Base-by-base conservation (phyloP, 2,329 filamentous ascomycete genomes). In the Scedosporium apiospermum region DNA sequence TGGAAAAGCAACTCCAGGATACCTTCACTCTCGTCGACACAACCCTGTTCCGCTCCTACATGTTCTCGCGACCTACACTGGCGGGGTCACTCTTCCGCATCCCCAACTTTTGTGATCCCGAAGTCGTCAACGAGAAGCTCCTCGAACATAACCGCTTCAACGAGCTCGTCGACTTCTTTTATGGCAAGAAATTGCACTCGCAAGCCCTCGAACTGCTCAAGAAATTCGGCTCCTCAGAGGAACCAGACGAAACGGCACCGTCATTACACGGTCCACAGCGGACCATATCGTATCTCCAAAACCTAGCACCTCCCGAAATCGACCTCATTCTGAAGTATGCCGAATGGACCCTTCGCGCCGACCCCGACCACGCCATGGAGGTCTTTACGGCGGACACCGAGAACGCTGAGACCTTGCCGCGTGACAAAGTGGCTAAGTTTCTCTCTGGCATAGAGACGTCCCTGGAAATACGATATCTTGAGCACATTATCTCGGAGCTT, bases 81-180 rank as follows among this genome's bases (percentile, higher is more conserved):
- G 92, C 92, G 3, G 90, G 90, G 1, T 91, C 93, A 0, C 82
- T 99, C 0, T 98, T 99, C 77, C 91, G 95, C 26, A 91, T 98
- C 60, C 88, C 93, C 71, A 99, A 99, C 73, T 98, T 97, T 71
- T 98, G 95, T 73, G 93, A 99, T 69, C 93, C 95, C 0, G 88
- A 91, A 34, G 95, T 98, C 2, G 93, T 99, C 23, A 95, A 96
- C 71, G 90, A 96, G 73, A 92, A 92, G 69, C 79, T 99, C 4
- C 86, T 96, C 64, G 91, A 96, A 72, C 91, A 88, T 49, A 90
- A 90, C 63, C 86, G 93, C 38, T 97, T 96, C 74, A 93, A 88
- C 60, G 93, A 98, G 75, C 79, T 99, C 1, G 92, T 99, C n/a
- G 93, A 98, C 73, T 99, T 99, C 71, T 87, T 98, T 67, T 91